Evolutionary conservation across 768 basidiomycete species (phyloP), one percentile per base, ranked within the genome.

Genomic region (Epithele typhae): DNA sequence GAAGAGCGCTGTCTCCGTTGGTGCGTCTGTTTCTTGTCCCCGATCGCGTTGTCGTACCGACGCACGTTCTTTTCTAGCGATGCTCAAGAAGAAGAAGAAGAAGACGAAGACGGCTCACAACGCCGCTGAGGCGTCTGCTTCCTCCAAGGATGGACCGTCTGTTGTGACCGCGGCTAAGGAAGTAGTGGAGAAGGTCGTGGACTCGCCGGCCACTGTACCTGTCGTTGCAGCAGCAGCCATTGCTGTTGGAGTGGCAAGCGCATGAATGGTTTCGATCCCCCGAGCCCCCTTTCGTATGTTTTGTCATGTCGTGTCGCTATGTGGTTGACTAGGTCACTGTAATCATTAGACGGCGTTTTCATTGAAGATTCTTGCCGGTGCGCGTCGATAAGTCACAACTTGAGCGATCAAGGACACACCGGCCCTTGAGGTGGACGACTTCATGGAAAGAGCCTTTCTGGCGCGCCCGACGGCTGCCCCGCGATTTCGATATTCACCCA

Each of bases 1-100:
- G 23, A 89, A 90, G 71, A 91, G 76, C 46, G 95, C 95, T 3
- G 95, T 99, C 11, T 74, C 84, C 38, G 77, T 79, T 30, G 95
- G 91, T 91, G 62, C 55, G 76, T 66, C 14, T 11, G 35, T 36
- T 36, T 36, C 7, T 30, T 7, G 7, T 30, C 27, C 8, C 27
- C 27, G 14, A 7, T 30, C 35, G 17, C 15, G 15, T 32, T 9
- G 30, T 32, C 9, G n/a, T 17, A 36, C 12, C 15, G 17, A n/a
- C 17, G 35, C 15, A 15, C 30, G 15, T 32, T 12, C 1, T 1
- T 35, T n/a, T 19, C 40, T 42, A 7, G 85, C 77, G 24, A 64
- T 88, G 52, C 64, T 84, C 40, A 88, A 86, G 72, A 87, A 86
- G 72, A 87, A 85, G 67, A 82, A 76, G 60, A 89, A 86, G 68